Percentiles rank a stretch among this genome's conserved stretches.
These are phyloP conservation scores for Gloeostereum incarnatum DNA, from an alignment of 768 basidiomycete genomes.

Conservation along the genomic window DNA sequence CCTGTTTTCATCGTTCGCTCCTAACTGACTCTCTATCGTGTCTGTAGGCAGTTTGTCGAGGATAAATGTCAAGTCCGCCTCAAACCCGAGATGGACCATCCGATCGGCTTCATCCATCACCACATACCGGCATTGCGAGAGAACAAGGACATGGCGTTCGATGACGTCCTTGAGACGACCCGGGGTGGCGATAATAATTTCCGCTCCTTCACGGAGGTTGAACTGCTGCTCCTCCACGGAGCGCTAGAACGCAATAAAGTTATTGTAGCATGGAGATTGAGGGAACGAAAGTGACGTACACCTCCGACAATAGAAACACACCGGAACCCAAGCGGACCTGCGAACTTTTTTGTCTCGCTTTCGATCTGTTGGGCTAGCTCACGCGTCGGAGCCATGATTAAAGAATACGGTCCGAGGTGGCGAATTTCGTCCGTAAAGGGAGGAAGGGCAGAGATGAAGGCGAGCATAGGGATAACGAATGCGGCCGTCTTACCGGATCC, in stretches of 20 bases:
- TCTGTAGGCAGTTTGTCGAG: conserved; percentile 86
- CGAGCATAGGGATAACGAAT: conserved; percentile 96
- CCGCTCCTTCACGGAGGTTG: conserved; percentile 94
- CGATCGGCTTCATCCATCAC: conserved; percentile 99
- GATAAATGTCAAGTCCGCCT: conserved; percentile 89
- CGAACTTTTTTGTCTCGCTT: conserved; percentile 86
- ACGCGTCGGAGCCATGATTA: conserved; percentile 95
- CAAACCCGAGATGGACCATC: conserved; percentile 98
- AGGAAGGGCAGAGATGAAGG: conserved; percentile 85
- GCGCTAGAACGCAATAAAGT: conserved; percentile 33
- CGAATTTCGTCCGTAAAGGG: conserved; percentile 87
- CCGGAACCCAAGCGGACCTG: conserved; percentile 78
- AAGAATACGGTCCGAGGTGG: conserved; percentile 87
- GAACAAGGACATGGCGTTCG: conserved; percentile 89
- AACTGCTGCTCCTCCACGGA: conserved; percentile 98
- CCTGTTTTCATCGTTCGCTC: conserved; percentile 33
- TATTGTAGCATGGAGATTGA: conserved; percentile 9
- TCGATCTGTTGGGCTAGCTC: conserved; percentile 98
- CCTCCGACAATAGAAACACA: conserved; percentile 99
- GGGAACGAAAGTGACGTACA: conserved; percentile 32
- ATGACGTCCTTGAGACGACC: conserved; percentile 98
- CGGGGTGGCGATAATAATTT: conserved; percentile 97
- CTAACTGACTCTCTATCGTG: conserved; percentile 81
- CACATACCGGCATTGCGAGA: conserved; percentile 95
- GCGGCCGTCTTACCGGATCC: conserved; percentile 99